A percentile compares a stretch with the other conserved stretches of the same genome.
phyloP scores from a whole-genome alignment of 2,329 filamentous ascomycete genomes.

The Bipolaris zeicola region DNA sequence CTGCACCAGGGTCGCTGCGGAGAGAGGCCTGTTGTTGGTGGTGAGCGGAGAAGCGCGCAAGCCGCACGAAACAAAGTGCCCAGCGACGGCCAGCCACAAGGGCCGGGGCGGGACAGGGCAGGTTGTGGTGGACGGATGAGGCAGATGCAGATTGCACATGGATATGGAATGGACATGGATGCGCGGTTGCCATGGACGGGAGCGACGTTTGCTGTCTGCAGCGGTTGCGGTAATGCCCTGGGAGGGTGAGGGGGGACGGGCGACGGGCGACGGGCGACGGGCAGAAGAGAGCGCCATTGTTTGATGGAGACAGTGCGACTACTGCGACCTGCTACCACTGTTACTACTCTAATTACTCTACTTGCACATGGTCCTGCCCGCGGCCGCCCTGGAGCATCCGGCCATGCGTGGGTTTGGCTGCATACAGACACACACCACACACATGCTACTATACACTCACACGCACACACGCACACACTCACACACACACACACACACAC shows the following conservation, averaged over 20 bases:
- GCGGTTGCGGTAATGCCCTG: constrained; percentile 23
- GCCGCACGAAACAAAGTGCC: constrained; percentile 23
- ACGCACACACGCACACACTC: too few relatives aligned
- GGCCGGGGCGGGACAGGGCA: background rate
- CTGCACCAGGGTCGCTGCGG: constrained; percentile 6
- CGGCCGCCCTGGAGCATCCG: constrained; percentile 12
- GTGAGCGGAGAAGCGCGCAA: constrained; percentile 30
- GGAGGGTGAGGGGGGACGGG: background rate
- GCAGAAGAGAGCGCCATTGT: constrained; percentile 10
- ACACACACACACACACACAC: too few relatives aligned
- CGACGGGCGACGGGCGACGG: constrained; percentile 2
- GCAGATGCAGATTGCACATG: background rate
- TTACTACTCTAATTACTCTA: too few relatives aligned
- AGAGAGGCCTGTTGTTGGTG: constrained; percentile 4
- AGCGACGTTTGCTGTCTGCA: constrained; percentile 32
- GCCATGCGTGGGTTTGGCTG: constrained; percentile 1
- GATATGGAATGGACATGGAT: background rate
- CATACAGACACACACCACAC: background rate
- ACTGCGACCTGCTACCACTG: too few relatives aligned
- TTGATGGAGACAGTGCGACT: constrained; percentile 13
- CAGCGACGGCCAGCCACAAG: background rate
- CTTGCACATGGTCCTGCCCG: constrained; percentile 9
- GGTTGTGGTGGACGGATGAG: background rate
- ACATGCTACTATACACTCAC: background rate
- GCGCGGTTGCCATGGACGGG: constrained; percentile 14